These are phyloP conservation scores for Nakazawaea sp. DNA, from an alignment of 805 yeast genomes.

Conservation along the genomic window DNA sequence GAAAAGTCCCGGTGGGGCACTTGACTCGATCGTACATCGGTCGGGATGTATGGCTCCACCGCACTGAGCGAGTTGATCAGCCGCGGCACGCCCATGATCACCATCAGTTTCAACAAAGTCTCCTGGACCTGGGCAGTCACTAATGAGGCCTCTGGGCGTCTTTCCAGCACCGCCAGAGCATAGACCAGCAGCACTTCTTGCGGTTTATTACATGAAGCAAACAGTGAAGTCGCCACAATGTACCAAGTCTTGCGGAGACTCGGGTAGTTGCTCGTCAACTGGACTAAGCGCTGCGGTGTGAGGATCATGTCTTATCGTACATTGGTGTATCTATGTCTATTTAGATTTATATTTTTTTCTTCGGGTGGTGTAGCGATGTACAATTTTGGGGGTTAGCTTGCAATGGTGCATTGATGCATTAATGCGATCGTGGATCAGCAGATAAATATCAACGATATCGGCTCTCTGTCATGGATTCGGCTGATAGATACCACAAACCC, in stretches of 20 bases:
- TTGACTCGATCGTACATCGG: not conserved
- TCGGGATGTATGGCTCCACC: not conserved
- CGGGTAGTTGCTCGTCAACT: not conserved
- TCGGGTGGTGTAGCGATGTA: too few relatives aligned
- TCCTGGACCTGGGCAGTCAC: slow-evolving; percentile 47
- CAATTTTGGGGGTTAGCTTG: too few relatives aligned
- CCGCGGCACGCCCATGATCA: slow-evolving; percentile 78
- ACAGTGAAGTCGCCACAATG: slow-evolving; percentile 70
- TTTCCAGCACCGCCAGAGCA: slow-evolving; percentile 49
- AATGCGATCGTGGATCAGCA: too few relatives aligned
- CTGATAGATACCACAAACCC: too few relatives aligned
- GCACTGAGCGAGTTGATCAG: slow-evolving; percentile 66
- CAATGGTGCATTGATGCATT: too few relatives aligned
- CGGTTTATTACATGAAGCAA: slow-evolving; percentile 78
- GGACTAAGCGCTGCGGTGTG: not conserved
- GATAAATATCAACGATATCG: too few relatives aligned
- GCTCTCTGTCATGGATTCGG: too few relatives aligned
- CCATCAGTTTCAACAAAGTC: slow-evolving; percentile 69
- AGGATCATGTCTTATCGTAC: too few relatives aligned
- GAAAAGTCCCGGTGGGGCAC: not conserved
- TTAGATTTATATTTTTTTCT: too few relatives aligned
- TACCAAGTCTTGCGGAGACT: slow-evolving; percentile 50
- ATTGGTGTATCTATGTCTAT: too few relatives aligned
- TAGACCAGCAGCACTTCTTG: slow-evolving; percentile 71
- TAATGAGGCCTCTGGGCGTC: not conserved